Base-by-base conservation (phyloP, 164 flowering plant species). In the grape (Vitis vinifera) region DNA sequence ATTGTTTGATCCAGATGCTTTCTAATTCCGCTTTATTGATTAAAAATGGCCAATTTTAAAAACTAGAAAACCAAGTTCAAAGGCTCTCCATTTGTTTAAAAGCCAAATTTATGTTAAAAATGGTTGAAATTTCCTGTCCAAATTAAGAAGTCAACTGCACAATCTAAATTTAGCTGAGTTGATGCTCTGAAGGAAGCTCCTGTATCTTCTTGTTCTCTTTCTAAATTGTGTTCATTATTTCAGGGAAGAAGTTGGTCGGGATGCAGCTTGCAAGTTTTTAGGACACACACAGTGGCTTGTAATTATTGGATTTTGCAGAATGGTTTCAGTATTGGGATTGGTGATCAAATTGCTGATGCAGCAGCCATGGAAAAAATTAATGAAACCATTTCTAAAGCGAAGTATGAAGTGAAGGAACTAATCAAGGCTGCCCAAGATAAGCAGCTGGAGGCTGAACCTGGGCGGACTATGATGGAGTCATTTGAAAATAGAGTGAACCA, bases 241-340 rank as follows among this genome's bases (percentile, higher is more conserved):
- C 83, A 96, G 99, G 99, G 98, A 96, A 73, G 99, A 96, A 67
- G 99, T 96, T 76, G 99, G 99, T 55, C 99, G 98, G 31, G 99
- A 96, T 88, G 96, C 99, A 55, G 99, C 99, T 62, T 93, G 98
- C 67, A 96, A 96, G 71, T 96, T 96, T 71, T 79, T 96, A 79
- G 99, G 99, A 59, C 99, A 96, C 73, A 93, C 98, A 2, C 99
- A 96, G 78, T 96, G 98, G 99, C 97, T 96, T 68, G 99, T 96
- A 93, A 96, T 71, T 96, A 96, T 66, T 95, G 98, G 99, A 91
- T 95, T 81, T 72, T 95, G 76, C 98, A 95, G 80, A 77, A 95
- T 77, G 98, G 71, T 65, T 95, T 95, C 75, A 93, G 97, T 75
- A 95, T 95, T 73, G 99, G 99, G 16, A 95, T 95, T 78, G 99